Base-by-base conservation (phyloP, 164 flowering plant genomes). In the Kingdonia uniflora region DNA sequence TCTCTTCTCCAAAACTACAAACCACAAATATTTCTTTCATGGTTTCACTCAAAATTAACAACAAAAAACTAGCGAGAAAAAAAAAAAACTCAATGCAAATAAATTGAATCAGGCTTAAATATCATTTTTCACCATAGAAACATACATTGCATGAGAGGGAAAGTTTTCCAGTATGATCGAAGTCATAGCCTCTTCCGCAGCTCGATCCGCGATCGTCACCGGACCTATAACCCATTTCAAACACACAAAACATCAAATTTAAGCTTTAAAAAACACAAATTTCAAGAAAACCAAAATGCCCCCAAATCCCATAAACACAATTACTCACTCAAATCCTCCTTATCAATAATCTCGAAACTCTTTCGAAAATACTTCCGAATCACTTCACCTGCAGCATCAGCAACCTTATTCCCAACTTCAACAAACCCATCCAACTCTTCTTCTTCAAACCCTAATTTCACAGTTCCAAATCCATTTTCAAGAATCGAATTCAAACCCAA, bases 121-220 rank as follows among this genome's bases (percentile, higher is more conserved):
- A 21, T 2, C 1, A 6, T 1, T 47, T 41, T 41, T 24, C 22
- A 52, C 2, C 1, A 47, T 37, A 13, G 24, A 13, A 22, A 68
- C 89, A 72, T 50, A 89, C 99, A 94, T 76, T 52, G 95, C 99
- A 76, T 94, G 99, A 62, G 87, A 71, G 64, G 97, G 97, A 20
- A 86, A 76, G 57, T 68, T 74, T 64, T 82, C 82, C 25, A 72
- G 52, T 35, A 94, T 68, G 21, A 94, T 72, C 6, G 83, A 75
- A 50, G 76, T 77, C 99, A 94, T 92, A 20, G 95, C 43, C 53
- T 88, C 99, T 68, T 94, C 99, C 1, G 99, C 99, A 38, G 75
- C 71, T 70, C 68, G 71, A 61, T 92, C 99, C 29, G 99, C 99
- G 54, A 88, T 79, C 2, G 99, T 92, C 14, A 92, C 99, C 46